A percentile compares a stretch with the other conserved stretches of the same genome.
phyloP scores from a whole-genome alignment of 208 protist genomes.

The Wallacemonas sp. region DNA sequence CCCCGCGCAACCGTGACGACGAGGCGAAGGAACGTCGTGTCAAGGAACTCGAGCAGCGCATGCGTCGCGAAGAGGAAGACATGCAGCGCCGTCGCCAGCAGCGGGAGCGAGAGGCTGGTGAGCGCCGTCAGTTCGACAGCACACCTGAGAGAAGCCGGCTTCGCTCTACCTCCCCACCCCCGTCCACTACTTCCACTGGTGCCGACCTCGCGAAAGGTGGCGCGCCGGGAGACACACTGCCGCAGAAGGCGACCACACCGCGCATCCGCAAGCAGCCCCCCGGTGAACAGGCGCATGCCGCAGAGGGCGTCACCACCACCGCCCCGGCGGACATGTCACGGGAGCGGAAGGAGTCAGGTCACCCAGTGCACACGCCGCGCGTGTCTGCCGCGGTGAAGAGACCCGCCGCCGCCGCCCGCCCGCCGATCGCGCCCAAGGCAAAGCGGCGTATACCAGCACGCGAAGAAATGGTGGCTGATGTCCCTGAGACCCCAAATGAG shows the following conservation, averaged over 20 bases:
- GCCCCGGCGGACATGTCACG: constrained; percentile 15
- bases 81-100: constrained; percentile 31
- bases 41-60: constrained; percentile 40
- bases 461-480: constrained; percentile 64
- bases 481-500: constrained; percentile 54
- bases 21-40: constrained; percentile 35
- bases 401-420: background rate
- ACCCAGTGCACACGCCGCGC: constrained; percentile 58
- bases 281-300: background rate
- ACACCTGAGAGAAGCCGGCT: background rate
- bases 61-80: constrained; percentile 35
- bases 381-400: constrained; percentile 13
- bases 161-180: background rate
- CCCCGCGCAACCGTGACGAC: constrained; percentile 18
- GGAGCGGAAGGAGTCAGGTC: constrained; percentile 35
- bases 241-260: constrained; percentile 3
- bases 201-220: constrained; percentile 5
- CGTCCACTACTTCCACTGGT: background rate
- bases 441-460: constrained; percentile 45
- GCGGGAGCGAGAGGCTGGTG: constrained; percentile 21
- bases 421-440: constrained; percentile 23
- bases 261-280: constrained; percentile 12
- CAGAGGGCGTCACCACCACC: background rate
- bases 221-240: background rate
- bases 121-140: background rate